A percentile compares a stretch with the other conserved stretches of the same genome.
These are phyloP conservation scores for Trametes versicolor DNA, from an alignment of 1,284 basidiomycete genomes.

Conservation along the genomic window DNA sequence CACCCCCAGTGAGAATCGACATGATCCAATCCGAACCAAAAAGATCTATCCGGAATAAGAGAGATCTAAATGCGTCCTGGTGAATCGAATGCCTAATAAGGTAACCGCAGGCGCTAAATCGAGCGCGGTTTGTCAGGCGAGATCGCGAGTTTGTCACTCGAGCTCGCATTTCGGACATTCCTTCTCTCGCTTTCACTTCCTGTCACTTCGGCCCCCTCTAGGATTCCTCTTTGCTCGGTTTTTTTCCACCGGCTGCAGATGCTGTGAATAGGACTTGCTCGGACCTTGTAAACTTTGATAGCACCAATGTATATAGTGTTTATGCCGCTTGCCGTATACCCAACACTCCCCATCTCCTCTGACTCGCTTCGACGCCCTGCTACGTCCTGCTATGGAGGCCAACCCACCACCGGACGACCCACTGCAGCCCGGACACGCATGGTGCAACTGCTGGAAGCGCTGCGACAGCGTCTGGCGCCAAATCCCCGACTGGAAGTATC, in stretches of 20 bases:
- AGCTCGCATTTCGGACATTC: too few species aligned
- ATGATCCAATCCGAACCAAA: background rate
- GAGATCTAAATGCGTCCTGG: background rate
- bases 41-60: background rate
- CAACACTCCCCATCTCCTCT: too few species aligned
- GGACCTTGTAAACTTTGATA: too few species aligned
- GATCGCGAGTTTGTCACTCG: conserved; percentile 30
- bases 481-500: conserved; percentile 6
- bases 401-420: background rate
- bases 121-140: background rate
- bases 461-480: background rate
- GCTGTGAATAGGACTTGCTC: too few species aligned
- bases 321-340: too few species aligned
- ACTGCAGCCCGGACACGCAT: background rate
- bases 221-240: too few species aligned
- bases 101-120: background rate
- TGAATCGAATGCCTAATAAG: background rate
- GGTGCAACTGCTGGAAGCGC: conserved; percentile 1
- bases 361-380: too few species aligned
- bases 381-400: too few species aligned
- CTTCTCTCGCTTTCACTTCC: too few species aligned
- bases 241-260: too few species aligned
- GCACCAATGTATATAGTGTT: too few species aligned
- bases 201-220: too few species aligned
- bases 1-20: conserved; percentile 9